Evolutionary conservation across 148 eudicot species (phyloP).

Genomic region (Chenopodium quinoa): DNA sequence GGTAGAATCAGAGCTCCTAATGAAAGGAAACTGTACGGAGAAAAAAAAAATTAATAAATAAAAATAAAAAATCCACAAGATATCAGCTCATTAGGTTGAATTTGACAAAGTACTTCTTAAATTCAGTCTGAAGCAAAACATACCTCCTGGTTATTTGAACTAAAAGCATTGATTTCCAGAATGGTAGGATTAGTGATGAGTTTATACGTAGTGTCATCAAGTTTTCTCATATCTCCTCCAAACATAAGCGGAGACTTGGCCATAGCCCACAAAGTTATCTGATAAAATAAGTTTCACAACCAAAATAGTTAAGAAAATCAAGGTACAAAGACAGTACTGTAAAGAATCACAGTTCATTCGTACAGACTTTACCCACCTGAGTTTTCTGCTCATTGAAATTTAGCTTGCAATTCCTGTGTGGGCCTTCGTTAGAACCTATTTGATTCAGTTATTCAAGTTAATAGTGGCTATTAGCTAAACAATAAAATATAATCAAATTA

Average conservation of each 20-base stretch:
- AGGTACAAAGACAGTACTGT: background rate
- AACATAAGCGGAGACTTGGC: constrained; percentile 94
- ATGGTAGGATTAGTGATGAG: constrained; percentile 77
- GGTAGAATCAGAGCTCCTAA: constrained; percentile 24
- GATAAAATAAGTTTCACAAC: constrained; percentile 17
- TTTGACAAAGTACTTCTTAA: background rate
- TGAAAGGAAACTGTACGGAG: constrained; percentile 50
- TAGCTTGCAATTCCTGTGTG: constrained; percentile 65
- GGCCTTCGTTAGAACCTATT: constrained; percentile 73
- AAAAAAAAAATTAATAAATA: background rate
- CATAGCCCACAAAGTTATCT: constrained; percentile 98
- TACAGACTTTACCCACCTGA: constrained; percentile 49
- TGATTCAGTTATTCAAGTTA: constrained; percentile 8
- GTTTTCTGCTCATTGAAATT: constrained; percentile 66
- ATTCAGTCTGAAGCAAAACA: constrained; percentile 18
- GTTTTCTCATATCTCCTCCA: constrained; percentile 91
- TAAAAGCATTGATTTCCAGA: constrained; percentile 78
- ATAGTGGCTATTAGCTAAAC: background rate
- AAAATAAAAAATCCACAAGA: background rate
- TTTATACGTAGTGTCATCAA: constrained; percentile 58
- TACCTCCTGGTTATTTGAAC: constrained; percentile 85
- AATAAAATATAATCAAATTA: background rate
- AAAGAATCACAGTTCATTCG: background rate
- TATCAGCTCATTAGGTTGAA: background rate
- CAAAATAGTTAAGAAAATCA: background rate